phyloP scores from a whole-genome alignment of 2,329 filamentous ascomycete species.

The Arthrinium phaeospermum region DNA sequence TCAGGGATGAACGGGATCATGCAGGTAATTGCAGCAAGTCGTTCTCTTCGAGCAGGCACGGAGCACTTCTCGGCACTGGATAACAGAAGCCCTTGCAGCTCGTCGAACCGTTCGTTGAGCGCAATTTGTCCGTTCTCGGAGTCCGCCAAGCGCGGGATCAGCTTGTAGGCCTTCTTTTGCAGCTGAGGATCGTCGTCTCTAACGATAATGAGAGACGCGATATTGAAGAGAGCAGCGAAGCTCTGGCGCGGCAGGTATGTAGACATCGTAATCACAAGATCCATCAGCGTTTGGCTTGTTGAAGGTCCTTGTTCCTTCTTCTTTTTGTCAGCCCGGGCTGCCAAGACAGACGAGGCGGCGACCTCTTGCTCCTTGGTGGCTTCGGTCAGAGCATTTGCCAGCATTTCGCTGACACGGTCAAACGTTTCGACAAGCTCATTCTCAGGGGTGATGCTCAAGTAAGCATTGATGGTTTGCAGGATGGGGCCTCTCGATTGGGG shows the following conservation, averaged over 20 bases:
- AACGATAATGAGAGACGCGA: slow-evolving; percentile 82
- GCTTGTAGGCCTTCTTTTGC: slow-evolving; percentile 99
- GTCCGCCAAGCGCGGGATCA: slow-evolving; percentile 87
- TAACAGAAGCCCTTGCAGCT: slow-evolving; percentile 84
- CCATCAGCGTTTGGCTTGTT: slow-evolving; percentile 93
- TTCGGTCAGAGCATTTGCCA: slow-evolving; percentile 74
- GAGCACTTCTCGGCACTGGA: slow-evolving; percentile 83
- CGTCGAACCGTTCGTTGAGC: slow-evolving; percentile 73
- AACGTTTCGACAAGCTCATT: slow-evolving; percentile 88
- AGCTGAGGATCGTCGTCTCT: slow-evolving; percentile 86
- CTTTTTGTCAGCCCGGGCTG: slow-evolving; percentile 48
- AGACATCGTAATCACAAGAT: slow-evolving; percentile 94
- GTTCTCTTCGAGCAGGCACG: slow-evolving; percentile 83
- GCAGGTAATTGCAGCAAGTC: slow-evolving; percentile 80
- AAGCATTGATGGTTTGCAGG: slow-evolving; percentile 92
- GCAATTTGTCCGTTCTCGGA: slow-evolving; percentile 80
- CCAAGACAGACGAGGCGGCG: slow-evolving; percentile 3
- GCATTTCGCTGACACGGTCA: slow-evolving; percentile 81
- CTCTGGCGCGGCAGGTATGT: slow-evolving; percentile 89
- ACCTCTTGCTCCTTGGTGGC: slow-evolving; percentile 56
- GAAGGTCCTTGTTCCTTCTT: slow-evolving; percentile 81
- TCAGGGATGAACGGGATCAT: slow-evolving; percentile 80
- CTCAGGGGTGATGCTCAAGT: slow-evolving; percentile 83
- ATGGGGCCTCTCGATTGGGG: slow-evolving; percentile 92
- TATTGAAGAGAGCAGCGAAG: slow-evolving; percentile 83